Evolutionary conservation across 2,329 filamentous ascomycete species (phyloP).

Genomic region (Xylaria sp.): DNA sequence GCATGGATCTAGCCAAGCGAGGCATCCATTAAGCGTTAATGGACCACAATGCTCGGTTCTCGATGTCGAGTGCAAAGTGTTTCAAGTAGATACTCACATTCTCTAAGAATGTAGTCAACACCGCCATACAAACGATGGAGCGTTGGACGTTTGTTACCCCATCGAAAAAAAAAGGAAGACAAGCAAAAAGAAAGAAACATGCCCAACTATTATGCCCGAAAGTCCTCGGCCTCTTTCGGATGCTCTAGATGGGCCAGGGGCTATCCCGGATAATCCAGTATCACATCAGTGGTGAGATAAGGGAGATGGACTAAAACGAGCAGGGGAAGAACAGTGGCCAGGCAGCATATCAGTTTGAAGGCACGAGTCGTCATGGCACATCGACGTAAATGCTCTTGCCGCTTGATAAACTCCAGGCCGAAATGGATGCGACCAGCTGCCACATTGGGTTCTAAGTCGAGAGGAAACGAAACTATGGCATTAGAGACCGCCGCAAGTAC

Average conservation of each 20-base stretch:
- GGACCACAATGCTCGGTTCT: slow-evolving; percentile 1
- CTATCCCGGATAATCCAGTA: slow-evolving; percentile 8
- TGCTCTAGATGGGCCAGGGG: background rate
- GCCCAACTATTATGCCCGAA: background rate
- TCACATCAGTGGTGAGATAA: slow-evolving; percentile 4
- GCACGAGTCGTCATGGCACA: slow-evolving; percentile 10
- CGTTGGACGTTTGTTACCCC: slow-evolving; percentile 4
- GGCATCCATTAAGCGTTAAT: background rate
- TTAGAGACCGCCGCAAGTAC: slow-evolving; percentile 1
- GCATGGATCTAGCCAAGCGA: slow-evolving; percentile 6
- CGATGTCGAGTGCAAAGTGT: background rate
- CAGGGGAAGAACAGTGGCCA: background rate
- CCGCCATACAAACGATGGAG: slow-evolving; percentile 5
- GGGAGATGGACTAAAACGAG: background rate
- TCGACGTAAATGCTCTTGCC: slow-evolving; percentile 1
- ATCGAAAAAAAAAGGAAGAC: background rate
- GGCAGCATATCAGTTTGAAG: background rate
- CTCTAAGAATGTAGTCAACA: slow-evolving; percentile 11
- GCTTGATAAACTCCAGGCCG: background rate
- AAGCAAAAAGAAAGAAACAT: background rate
- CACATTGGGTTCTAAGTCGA: slow-evolving; percentile 7
- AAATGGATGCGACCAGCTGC: slow-evolving; percentile 1
- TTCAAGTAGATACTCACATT: slow-evolving; percentile 8
- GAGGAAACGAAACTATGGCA: slow-evolving; percentile 1
- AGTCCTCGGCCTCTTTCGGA: slow-evolving; percentile 1